Base-by-base conservation (phyloP, 352 stramenopile genomes). In the Phytophthora palmivora region DNA sequence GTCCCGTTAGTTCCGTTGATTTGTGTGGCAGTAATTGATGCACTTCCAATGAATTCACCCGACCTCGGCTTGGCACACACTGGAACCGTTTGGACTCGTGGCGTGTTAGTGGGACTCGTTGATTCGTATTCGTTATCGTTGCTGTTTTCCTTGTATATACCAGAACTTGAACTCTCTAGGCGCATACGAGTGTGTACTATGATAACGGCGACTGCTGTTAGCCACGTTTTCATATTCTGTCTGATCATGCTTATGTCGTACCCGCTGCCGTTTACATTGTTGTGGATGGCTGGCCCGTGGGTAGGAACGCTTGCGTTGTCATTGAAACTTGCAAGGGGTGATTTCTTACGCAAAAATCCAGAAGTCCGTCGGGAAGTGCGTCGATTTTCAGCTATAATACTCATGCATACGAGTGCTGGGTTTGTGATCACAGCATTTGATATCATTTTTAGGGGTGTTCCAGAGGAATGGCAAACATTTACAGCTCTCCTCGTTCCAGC, bases 231-330 rank as follows among this genome's bases (percentile, higher is more conserved):
- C 7, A 44, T 22, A 22, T 39, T 53, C 9, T 46, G 28, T 7
- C 19, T 68, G 8, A 62, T 55, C 4, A 22, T 53, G 22, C 4
- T 63, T 28, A 12, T 63, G 11, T 33, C 21, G 37, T 68, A 58
- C 9, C 59, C 59, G 7, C 30, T 68, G 12, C 59, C 59, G 11
- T 68, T 63, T 15, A 63, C 52, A 15, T n/a, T 68, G 10, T 0
- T 68, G 12, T 57, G 43, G 59, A 43, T 52, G 33, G 37, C 15
- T 53, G 43, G 59, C 15, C 59, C 52, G 5, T 68, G 59, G 59
- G 22, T 68, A 43, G 36, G n/a, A 3, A 36, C 34, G 5, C 52
- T 58, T 14, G 59, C 44, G 9, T 36, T 58, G 8, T 55, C 45
- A 14, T 22, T 68, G 9, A 52, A 58, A 5, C 26, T 68, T 38